Conservation (phyloP, 2,329 filamentous ascomycete species). For the Raffaelea albimanens region DNA sequence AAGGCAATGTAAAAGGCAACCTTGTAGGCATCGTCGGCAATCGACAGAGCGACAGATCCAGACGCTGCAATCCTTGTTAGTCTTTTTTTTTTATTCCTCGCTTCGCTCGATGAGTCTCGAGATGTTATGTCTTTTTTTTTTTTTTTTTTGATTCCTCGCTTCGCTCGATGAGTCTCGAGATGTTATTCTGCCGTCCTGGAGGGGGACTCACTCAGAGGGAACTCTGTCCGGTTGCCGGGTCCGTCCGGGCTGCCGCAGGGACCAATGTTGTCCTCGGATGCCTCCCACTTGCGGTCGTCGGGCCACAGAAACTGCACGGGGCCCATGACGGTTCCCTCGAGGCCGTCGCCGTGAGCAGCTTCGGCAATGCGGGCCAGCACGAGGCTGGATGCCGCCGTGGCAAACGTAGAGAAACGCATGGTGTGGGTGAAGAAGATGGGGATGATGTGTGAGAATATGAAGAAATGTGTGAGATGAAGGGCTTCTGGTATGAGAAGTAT, state of each 20-base stretch:
- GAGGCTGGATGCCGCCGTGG: background rate
- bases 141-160: no score
- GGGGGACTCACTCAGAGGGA: conserved; percentile 40
- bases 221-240: conserved; percentile 35
- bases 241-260: conserved; percentile 40
- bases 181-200: background rate
- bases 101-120: no score
- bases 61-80: conserved; percentile 2
- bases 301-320: conserved; percentile 49
- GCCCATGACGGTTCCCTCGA: conserved; percentile 32
- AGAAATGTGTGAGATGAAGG: no score
- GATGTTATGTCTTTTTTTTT: no score
- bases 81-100: background rate
- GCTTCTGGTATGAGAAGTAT: no score
- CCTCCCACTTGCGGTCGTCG: conserved; percentile 37
- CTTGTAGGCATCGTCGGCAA: conserved; percentile 14
- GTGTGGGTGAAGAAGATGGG: no score
- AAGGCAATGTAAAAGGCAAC: conserved; percentile 16
- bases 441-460: no score
- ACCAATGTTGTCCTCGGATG: conserved; percentile 36
- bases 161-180: no score
- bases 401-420: conserved; percentile 5
- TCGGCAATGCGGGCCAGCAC: background rate
- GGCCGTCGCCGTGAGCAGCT: conserved; percentile 16
- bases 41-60: conserved; percentile 11